Evolutionary conservation across 2,329 filamentous ascomycete species (phyloP).

Genomic region (Calonectria pseudoreteaudii): DNA sequence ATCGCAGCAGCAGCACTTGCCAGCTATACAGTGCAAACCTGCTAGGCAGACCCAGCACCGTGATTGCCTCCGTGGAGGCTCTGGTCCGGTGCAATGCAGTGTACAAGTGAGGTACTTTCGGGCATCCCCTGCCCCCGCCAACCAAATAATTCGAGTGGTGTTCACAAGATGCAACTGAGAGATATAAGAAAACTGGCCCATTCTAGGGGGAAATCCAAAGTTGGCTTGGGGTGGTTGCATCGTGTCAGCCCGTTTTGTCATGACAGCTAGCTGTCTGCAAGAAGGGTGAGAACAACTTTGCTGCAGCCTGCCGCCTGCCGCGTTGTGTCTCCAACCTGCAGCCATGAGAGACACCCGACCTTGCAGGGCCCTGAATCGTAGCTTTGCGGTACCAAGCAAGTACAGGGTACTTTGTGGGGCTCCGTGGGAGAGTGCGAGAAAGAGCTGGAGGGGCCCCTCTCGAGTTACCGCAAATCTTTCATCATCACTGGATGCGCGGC

Average conservation of each 20-base stretch:
- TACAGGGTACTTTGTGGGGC: conserved; percentile 6
- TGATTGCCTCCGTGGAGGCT: background rate
- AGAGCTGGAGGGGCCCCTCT: conserved; percentile 20
- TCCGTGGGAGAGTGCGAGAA: background rate
- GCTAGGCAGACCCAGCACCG: background rate
- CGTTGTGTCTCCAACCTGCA: conserved; percentile 12
- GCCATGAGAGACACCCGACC: conserved; percentile 6
- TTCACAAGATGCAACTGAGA: conserved; percentile 24
- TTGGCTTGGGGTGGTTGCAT: conserved; percentile 1
- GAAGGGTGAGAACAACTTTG: background rate
- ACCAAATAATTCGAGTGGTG: background rate
- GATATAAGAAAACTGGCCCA: conserved; percentile 13
- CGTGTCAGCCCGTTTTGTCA: conserved; percentile 10
- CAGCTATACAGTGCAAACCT: background rate
- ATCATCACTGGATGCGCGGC: conserved; percentile 2
- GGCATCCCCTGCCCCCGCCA: conserved; percentile 10
- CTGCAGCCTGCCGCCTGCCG: conserved; percentile 20
- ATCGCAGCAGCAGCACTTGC: background rate
- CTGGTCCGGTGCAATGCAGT: background rate
- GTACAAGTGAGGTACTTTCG: conserved; percentile 9
- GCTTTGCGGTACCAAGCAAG: conserved; percentile 2
- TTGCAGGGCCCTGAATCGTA: conserved; percentile 11
- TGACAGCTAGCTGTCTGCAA: conserved; percentile 9
- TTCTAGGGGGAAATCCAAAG: conserved; percentile 1
- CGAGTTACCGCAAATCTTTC: conserved; percentile 17